Percentiles rank a stretch among this genome's conserved stretches.
Evolutionary conservation across 257 asterid species (phyloP).

Genomic region (Mentha longifolia): DNA sequence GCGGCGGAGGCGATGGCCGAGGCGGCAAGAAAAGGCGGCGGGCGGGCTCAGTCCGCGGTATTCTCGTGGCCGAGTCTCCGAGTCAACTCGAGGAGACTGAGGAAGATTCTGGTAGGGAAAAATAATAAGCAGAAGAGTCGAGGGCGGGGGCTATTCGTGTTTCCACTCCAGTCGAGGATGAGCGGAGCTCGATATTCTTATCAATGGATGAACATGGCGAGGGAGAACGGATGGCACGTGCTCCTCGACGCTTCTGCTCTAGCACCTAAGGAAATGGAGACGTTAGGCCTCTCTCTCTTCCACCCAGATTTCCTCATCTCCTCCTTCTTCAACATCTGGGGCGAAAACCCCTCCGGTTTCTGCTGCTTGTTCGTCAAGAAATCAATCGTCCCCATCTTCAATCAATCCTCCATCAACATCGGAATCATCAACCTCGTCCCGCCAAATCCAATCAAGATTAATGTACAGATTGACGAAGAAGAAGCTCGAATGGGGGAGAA

Average conservation of each 20-base stretch:
- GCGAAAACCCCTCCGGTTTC: conserved; percentile 85
- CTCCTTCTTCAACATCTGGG: conserved; percentile 78
- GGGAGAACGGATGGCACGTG: conserved; percentile 86
- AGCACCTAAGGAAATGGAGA: conserved; percentile 86
- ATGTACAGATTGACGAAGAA: too few species aligned
- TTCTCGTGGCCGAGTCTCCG: conserved; percentile 77
- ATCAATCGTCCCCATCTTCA: conserved; percentile 41
- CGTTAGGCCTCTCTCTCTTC: conserved; percentile 78
- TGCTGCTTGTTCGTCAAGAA: conserved; percentile 74
- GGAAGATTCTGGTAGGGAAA: conserved; percentile 34
- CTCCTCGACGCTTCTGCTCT: conserved; percentile 82
- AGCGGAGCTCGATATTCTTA: conserved; percentile 73
- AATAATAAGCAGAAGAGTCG: too few species aligned
- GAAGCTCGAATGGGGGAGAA: too few species aligned
- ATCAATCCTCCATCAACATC: conserved; percentile 40
- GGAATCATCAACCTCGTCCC: conserved; percentile 70
- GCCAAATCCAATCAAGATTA: background rate
- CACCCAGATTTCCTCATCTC: conserved; percentile 73
- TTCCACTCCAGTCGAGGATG: conserved; percentile 77
- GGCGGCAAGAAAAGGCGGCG: conserved; percentile 50
- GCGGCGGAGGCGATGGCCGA: conserved; percentile 57
- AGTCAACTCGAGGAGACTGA: conserved; percentile 54
- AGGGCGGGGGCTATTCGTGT: conserved; percentile 63
- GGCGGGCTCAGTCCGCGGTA: conserved; percentile 52
- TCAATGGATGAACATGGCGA: conserved; percentile 82